These are phyloP conservation scores for Ammopiptanthus mongolicus DNA, from an alignment of 306 rosid genomes.

Conservation along the genomic window DNA sequence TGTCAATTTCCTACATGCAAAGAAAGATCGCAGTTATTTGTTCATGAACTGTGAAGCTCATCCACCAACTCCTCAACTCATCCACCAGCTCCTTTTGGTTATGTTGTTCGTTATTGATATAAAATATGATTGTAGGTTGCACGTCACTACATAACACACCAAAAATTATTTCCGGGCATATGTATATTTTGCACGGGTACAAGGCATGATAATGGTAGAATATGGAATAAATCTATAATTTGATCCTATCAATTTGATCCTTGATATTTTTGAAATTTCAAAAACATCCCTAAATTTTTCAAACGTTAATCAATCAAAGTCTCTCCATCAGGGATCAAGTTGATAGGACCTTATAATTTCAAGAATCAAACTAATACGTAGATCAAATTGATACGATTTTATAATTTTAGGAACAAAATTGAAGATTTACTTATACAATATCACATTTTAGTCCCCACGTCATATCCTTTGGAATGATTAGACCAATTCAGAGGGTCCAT, in stretches of 20 bases:
- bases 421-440: too few relatives aligned
- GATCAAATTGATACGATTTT: too few relatives aligned
- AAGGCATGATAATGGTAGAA: too few relatives aligned
- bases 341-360: too few relatives aligned
- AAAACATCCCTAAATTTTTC: too few relatives aligned
- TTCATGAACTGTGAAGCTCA: constrained; percentile 33
- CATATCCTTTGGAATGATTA: constrained; percentile 7
- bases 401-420: too few relatives aligned
- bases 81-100: constrained; percentile 1
- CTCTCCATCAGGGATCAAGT: too few relatives aligned
- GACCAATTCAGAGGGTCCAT: constrained; percentile 37
- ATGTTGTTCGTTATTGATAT: not conserved
- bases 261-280: too few relatives aligned
- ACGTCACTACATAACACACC: constrained; percentile 23
- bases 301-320: too few relatives aligned
- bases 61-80: constrained; percentile 31
- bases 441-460: constrained; percentile 18
- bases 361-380: too few relatives aligned
- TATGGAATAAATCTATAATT: too few relatives aligned
- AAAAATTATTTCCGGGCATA: constrained; percentile 12
- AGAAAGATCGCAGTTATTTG: constrained; percentile 29
- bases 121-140: constrained; percentile 36
- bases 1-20: constrained; percentile 52
- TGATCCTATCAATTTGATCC: too few relatives aligned
- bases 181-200: constrained; percentile 29